Evolutionary conservation across 495 filamentous ascomycete species (phyloP).

Genomic region (Xylaria grammica): DNA sequence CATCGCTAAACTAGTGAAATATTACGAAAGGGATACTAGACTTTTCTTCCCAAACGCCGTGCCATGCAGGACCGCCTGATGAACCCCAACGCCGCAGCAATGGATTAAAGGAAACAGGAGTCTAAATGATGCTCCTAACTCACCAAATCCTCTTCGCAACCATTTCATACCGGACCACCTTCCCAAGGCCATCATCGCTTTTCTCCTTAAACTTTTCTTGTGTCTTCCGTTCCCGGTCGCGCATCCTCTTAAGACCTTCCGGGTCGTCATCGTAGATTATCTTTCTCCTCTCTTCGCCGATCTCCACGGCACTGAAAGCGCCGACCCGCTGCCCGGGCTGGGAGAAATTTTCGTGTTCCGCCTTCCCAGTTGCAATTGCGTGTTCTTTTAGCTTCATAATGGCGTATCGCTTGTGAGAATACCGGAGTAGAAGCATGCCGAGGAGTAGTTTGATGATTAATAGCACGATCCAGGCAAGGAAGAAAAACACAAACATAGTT

Average conservation of each 20-base stretch:
- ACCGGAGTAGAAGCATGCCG: conserved; percentile 79
- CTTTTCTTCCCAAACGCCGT: conserved; percentile 5
- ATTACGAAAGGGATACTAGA: neutral
- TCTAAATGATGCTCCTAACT: neutral
- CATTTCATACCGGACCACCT: conserved; percentile 88
- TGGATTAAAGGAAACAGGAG: neutral
- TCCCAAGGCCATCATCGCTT: conserved; percentile 63
- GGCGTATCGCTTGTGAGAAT: conserved; percentile 75
- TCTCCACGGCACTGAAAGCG: conserved; percentile 82
- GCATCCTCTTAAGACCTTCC: conserved; percentile 67
- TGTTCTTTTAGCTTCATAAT: conserved; percentile 77
- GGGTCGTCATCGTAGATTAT: conserved; percentile 89
- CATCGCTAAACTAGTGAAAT: neutral
- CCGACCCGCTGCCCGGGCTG: conserved; percentile 76
- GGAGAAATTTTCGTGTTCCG: conserved; percentile 61
- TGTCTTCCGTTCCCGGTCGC: conserved; percentile 67
- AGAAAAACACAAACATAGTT: conserved; percentile 79
- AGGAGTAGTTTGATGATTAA: conserved; percentile 82
- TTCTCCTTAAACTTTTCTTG: conserved; percentile 63
- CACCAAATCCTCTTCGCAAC: conserved; percentile 93
- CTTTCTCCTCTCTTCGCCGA: conserved; percentile 83
- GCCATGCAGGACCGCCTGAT: conserved; percentile 3
- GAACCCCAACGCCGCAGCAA: neutral
- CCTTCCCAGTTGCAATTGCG: conserved; percentile 48
- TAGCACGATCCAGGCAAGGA: conserved; percentile 77